These are phyloP conservation scores for Stephania cephalantha DNA, from an alignment of 164 flowering plant species.

Conservation along the genomic window DNA sequence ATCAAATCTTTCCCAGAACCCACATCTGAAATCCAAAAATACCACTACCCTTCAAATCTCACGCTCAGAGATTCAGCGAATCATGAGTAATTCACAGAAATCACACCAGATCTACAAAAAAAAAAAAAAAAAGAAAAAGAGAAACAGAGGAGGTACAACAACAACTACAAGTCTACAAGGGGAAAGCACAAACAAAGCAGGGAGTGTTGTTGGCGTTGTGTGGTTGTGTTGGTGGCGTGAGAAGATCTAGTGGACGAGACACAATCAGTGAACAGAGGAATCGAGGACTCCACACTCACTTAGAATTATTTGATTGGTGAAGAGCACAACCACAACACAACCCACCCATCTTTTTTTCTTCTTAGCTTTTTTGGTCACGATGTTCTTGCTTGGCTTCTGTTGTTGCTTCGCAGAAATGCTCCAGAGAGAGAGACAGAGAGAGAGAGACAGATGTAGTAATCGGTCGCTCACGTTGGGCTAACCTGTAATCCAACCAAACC, in stretches of 20 bases:
- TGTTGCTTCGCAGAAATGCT: not conserved
- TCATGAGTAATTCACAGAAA: not conserved
- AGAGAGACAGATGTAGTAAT: not conserved
- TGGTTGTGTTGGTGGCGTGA: too few species aligned
- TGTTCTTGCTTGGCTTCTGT: not conserved
- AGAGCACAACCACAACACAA: not conserved
- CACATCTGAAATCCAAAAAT: not conserved
- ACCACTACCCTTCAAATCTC: not conserved
- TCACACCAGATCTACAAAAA: constrained; percentile 1
- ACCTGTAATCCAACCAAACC: constrained; percentile 2
- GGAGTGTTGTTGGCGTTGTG: not conserved
- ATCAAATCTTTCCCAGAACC: not conserved
- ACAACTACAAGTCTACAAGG: not conserved
- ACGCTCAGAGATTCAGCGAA: not conserved
- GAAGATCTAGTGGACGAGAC: not conserved
- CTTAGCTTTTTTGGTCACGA: not conserved
- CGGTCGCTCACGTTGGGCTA: not conserved
- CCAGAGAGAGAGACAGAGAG: too few species aligned
- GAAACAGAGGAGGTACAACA: not conserved
- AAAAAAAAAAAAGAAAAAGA: not conserved
- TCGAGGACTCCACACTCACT: not conserved
- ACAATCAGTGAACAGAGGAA: not conserved
- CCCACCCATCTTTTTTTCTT: not conserved
- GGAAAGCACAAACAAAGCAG: not conserved
- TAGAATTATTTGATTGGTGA: not conserved